These are phyloP conservation scores for Backusella macrospora DNA, from an alignment of 192 early-diverging fungal species.

Conservation along the genomic window DNA sequence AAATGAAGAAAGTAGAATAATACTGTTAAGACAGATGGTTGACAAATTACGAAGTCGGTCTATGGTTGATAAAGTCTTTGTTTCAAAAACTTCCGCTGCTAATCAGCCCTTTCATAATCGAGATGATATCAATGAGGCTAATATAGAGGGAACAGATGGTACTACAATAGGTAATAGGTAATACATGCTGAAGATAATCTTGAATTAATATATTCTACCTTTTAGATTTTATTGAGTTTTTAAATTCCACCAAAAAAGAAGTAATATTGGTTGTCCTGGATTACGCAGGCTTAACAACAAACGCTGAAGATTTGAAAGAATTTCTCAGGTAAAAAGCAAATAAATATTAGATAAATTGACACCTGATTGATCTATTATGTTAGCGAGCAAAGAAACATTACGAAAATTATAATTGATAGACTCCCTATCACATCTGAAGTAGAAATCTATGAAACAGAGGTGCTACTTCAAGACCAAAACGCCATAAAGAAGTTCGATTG, in stretches of 20 bases:
- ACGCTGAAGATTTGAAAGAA: slow-evolving; percentile 22
- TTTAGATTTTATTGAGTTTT: slow-evolving; percentile 24
- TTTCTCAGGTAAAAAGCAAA: slow-evolving; percentile 22
- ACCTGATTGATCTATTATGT: slow-evolving; percentile 20
- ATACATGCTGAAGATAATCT: slow-evolving; percentile 19
- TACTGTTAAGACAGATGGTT: slow-evolving; percentile 7
- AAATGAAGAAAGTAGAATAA: slow-evolving; percentile 11
- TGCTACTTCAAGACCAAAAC: slow-evolving; percentile 13
- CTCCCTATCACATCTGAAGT: slow-evolving; percentile 19
- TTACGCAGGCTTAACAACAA: slow-evolving; percentile 19
- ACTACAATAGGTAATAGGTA: slow-evolving; percentile 11
- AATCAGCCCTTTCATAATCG: slow-evolving; percentile 11
- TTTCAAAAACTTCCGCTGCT: slow-evolving; percentile 2
- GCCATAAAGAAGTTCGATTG: slow-evolving; percentile 14
- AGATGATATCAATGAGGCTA: neutral
- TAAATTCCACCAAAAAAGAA: slow-evolving; percentile 8
- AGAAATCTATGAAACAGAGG: slow-evolving; percentile 16
- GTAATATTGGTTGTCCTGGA: slow-evolving; percentile 20
- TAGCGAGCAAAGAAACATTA: slow-evolving; percentile 18
- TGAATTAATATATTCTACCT: slow-evolving; percentile 21
- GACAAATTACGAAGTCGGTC: slow-evolving; percentile 9
- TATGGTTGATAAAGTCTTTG: slow-evolving; percentile 5
- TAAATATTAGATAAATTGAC: slow-evolving; percentile 24
- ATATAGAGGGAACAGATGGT: slow-evolving; percentile 13
- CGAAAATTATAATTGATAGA: slow-evolving; percentile 24